These are phyloP conservation scores for Floccularia luteovirens DNA, from an alignment of 768 basidiomycete species.

Conservation along the genomic window DNA sequence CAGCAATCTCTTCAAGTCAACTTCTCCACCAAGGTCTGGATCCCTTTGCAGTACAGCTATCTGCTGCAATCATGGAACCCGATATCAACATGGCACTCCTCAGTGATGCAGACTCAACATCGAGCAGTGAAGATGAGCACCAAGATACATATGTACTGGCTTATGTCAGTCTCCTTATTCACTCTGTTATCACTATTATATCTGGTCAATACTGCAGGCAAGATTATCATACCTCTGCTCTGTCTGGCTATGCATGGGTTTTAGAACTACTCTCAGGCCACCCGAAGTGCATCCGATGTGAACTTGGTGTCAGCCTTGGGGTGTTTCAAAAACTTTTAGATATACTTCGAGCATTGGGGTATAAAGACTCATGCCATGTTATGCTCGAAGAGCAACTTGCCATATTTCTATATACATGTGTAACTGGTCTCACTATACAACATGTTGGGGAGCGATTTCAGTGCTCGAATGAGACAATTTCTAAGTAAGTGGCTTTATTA, in stretches of 20 bases:
- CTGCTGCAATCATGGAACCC: no score
- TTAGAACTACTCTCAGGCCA: conserved; percentile 13
- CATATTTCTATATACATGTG: conserved; percentile 18
- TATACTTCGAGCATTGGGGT: background rate
- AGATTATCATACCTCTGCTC: conserved; percentile 11
- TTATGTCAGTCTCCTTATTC: conserved; percentile 1
- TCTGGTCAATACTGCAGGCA: conserved; percentile 2
- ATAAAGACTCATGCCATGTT: background rate
- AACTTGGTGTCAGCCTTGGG: conserved; percentile 10
- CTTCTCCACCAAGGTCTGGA: no score
- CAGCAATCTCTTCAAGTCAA: no score
- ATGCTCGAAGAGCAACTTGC: conserved; percentile 5
- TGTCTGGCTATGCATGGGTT: conserved; percentile 12
- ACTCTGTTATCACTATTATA: conserved; percentile 3
- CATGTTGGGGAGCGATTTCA: conserved; percentile 20
- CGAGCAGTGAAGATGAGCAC: no score
- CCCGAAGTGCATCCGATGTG: conserved; percentile 8
- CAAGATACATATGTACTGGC: no score
- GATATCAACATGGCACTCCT: no score
- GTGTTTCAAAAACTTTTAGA: conserved; percentile 8
- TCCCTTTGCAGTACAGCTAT: no score
- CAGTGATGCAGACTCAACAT: no score
- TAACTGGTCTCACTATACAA: conserved; percentile 11
- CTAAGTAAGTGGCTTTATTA: conserved; percentile 8
- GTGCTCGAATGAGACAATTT: conserved; percentile 10